These are phyloP conservation scores for Ustilago nuda DNA, from an alignment of 1,284 basidiomycete species.

Conservation along the genomic window DNA sequence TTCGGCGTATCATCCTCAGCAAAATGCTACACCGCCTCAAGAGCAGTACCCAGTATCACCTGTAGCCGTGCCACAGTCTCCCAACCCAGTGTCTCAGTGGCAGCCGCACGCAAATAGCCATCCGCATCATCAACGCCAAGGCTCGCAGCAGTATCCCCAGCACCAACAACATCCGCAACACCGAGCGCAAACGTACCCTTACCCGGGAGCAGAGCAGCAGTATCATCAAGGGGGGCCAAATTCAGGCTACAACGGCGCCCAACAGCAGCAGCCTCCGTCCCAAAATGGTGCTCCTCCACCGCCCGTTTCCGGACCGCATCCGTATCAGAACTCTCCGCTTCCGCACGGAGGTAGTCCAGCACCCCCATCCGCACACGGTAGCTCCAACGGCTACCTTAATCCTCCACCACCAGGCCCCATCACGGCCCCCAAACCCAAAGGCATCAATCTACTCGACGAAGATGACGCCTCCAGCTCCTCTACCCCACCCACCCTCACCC, in stretches of 20 bases:
- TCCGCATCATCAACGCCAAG: slow-evolving; percentile 2
- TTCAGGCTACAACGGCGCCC: slow-evolving; percentile 2
- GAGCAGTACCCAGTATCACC: slow-evolving; percentile 17
- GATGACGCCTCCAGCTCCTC: slow-evolving; percentile 15
- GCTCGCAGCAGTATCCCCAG: slow-evolving; percentile 18
- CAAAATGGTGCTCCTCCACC: slow-evolving; percentile 7
- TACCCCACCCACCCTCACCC: background rate
- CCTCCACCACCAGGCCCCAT: slow-evolving; percentile 5
- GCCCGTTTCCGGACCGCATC: slow-evolving; percentile 18
- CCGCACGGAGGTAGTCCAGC: background rate
- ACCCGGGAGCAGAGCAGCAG: slow-evolving; percentile 16
- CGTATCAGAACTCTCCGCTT: background rate
- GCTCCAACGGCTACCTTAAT: slow-evolving; percentile 12
- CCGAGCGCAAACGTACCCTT: slow-evolving; percentile 24
- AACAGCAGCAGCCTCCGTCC: slow-evolving; percentile 9
- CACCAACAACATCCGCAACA: slow-evolving; percentile 22
- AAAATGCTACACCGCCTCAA: background rate
- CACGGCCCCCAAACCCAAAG: slow-evolving; percentile 26
- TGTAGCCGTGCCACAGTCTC: slow-evolving; percentile 7
- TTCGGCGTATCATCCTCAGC: slow-evolving; percentile 10
- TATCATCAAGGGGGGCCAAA: background rate
- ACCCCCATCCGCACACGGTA: background rate
- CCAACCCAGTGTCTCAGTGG: slow-evolving; percentile 13
- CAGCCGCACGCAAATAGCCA: slow-evolving; percentile 9
- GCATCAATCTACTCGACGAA: slow-evolving; percentile 44